Percentiles rank a stretch among this genome's conserved stretches.
phyloP scores from a whole-genome alignment of 2,329 filamentous ascomycete genomes.

The Pseudogymnoascus pannorum region DNA sequence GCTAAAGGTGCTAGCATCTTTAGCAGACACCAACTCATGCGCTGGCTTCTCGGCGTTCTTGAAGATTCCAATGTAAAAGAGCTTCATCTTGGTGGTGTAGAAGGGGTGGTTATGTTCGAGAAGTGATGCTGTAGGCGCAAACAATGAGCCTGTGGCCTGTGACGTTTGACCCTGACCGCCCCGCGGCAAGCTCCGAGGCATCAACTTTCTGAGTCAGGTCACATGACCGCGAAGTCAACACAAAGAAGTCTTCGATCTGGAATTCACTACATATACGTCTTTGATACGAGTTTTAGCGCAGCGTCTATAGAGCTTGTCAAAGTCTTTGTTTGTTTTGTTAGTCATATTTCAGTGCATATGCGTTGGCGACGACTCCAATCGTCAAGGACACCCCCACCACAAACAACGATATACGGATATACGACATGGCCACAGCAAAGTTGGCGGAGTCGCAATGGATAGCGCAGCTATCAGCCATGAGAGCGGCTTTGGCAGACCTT shows the following conservation, averaged over 20 bases:
- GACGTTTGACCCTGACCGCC: conserved; percentile 6
- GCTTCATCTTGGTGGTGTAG: conserved; percentile 59
- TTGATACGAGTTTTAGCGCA: neutral
- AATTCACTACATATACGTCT: neutral
- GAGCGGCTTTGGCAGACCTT: conserved; percentile 70
- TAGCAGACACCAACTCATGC: conserved; percentile 50
- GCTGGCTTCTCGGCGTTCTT: conserved; percentile 72
- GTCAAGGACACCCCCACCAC: neutral
- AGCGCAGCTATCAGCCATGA: conserved; percentile 78
- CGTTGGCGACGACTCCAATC: neutral
- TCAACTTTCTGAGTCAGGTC: conserved; percentile 3
- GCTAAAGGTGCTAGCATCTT: conserved; percentile 5
- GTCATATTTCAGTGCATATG: neutral
- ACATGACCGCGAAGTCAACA: neutral
- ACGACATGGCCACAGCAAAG: neutral
- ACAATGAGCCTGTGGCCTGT: conserved; percentile 8
- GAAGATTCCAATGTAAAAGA: conserved; percentile 82
- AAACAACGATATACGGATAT: neutral
- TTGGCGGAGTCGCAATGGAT: conserved; percentile 63
- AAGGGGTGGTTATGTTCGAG: neutral
- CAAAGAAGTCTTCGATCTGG: neutral
- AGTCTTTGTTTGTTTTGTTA: neutral
- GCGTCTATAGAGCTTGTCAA: neutral
- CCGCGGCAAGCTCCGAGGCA: conserved; percentile 4
- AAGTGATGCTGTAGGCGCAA: conserved; percentile 4